Evolutionary conservation across 495 filamentous ascomycete species (phyloP).

Genomic region (Xylaria scruposa): DNA sequence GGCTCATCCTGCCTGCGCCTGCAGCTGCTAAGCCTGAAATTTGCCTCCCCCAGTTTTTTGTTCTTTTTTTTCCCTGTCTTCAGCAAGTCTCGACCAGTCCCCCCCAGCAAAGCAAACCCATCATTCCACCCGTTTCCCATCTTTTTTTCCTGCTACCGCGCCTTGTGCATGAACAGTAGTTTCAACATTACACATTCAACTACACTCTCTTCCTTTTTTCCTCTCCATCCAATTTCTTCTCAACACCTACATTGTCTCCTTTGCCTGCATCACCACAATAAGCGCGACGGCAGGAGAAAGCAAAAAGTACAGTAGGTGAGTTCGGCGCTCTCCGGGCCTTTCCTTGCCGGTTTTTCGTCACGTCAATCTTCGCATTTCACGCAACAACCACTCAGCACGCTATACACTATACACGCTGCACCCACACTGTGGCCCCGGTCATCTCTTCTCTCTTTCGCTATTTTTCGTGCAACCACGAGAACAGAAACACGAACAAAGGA

Average conservation of each 20-base stretch:
- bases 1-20: too few relatives aligned
- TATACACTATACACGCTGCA: background rate
- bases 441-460: background rate
- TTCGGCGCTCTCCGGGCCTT: background rate
- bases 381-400: background rate
- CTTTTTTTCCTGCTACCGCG: constrained; percentile 28
- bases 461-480: constrained; percentile 13
- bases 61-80: constrained; percentile 35
- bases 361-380: background rate
- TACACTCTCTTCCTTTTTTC: background rate
- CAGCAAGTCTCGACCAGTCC: constrained; percentile 26
- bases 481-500: background rate
- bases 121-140: constrained; percentile 27
- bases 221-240: background rate
- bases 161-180: constrained; percentile 24
- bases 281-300: background rate
- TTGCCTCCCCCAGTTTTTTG: constrained; percentile 35
- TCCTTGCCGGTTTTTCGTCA: constrained; percentile 8
- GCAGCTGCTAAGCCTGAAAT: constrained; percentile 21
- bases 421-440: constrained; percentile 14
- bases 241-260: background rate
- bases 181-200: constrained; percentile 14
- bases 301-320: constrained; percentile 10
- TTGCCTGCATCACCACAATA: background rate
- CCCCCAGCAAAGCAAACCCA: constrained; percentile 13